Evolutionary conservation across 2,329 filamentous ascomycete species (phyloP).

Genomic region (Trichoderma atrobrunneum): DNA sequence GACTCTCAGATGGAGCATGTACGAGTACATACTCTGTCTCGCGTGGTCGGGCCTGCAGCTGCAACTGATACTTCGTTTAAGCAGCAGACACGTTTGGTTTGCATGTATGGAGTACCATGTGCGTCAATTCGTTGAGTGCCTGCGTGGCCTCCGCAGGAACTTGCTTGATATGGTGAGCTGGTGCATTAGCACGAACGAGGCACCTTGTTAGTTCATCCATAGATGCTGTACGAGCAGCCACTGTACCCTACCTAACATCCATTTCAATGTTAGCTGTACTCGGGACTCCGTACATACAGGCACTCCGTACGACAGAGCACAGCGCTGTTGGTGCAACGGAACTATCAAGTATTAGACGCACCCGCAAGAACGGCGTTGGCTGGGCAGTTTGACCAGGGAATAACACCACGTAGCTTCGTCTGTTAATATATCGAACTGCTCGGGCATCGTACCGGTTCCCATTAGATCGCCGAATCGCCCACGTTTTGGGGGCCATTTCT

Average conservation of each 20-base stretch:
- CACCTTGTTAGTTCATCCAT: not conserved
- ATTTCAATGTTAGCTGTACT: too few species aligned
- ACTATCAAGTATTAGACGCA: too few species aligned
- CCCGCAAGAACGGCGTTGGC: not conserved
- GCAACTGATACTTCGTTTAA: conserved; percentile 1
- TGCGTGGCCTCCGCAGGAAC: not conserved
- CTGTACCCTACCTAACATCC: too few species aligned
- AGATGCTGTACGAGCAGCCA: not conserved
- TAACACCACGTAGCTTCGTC: not conserved
- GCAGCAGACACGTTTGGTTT: not conserved
- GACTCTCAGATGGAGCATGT: not conserved
- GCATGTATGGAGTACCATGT: not conserved
- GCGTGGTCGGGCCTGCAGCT: not conserved
- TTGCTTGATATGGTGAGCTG: not conserved
- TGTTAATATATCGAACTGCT: not conserved
- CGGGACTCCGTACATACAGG: not conserved
- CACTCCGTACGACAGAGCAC: not conserved
- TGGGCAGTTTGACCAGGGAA: not conserved
- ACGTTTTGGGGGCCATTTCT: not conserved
- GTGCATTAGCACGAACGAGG: not conserved
- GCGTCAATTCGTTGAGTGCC: not conserved
- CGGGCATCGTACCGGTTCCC: not conserved
- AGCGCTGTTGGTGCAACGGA: not conserved
- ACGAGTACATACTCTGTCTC: not conserved
- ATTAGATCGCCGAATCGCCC: not conserved